A percentile compares a stretch with the other conserved stretches of the same genome.
Conservation (phyloP, 257 asterid species). For the Nemophila menziesii region DNA sequence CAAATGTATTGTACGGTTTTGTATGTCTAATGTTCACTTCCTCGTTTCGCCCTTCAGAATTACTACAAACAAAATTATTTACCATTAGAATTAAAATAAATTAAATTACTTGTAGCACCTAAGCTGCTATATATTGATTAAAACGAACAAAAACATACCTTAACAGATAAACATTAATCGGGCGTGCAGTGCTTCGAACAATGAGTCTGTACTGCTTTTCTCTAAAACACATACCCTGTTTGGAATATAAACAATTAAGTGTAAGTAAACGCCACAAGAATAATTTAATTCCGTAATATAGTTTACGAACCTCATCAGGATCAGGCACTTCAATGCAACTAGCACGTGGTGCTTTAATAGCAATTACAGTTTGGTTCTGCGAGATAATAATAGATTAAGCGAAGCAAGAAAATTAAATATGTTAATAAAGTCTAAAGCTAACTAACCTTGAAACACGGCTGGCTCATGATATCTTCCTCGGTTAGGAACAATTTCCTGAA, state of each 20-base stretch:
- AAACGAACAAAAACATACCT: slow-evolving; percentile 29
- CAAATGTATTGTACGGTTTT: slow-evolving; percentile 22
- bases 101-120: no score
- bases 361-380: slow-evolving; percentile 58
- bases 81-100: slow-evolving; percentile 8
- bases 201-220: slow-evolving; percentile 43
- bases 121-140: neutral
- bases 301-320: slow-evolving; percentile 56
- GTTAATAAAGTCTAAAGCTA: slow-evolving; percentile 3
- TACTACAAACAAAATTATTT: slow-evolving; percentile 24
- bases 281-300: neutral
- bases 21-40: slow-evolving; percentile 25
- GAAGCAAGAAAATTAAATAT: slow-evolving; percentile 8
- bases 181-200: slow-evolving; percentile 60
- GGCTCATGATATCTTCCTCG: slow-evolving; percentile 52
- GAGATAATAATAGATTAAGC: slow-evolving; percentile 10
- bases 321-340: slow-evolving; percentile 65
- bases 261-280: neutral
- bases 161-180: slow-evolving; percentile 46
- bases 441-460: slow-evolving; percentile 53
- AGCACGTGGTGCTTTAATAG: slow-evolving; percentile 71
- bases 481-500: slow-evolving; percentile 61
- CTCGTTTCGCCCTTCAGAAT: slow-evolving; percentile 23
- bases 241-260: slow-evolving; percentile 15
- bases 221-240: slow-evolving; percentile 36